Percentiles rank a stretch among this genome's conserved stretches.
These are phyloP conservation scores for Symmetrospora coprosmae DNA, from an alignment of 768 basidiomycete species.

Conservation along the genomic window DNA sequence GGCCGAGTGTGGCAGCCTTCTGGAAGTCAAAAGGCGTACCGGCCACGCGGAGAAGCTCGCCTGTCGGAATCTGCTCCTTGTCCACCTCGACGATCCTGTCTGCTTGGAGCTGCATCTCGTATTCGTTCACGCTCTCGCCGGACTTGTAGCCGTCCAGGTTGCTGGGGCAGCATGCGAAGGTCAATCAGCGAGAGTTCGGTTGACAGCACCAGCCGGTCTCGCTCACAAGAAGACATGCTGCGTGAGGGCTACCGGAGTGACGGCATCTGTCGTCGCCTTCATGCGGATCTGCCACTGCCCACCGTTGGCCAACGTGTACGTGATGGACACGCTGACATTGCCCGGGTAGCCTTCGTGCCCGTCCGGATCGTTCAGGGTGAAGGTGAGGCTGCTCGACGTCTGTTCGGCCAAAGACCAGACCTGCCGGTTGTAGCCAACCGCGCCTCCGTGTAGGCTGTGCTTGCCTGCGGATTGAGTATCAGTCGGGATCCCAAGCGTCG, in stretches of 20 bases:
- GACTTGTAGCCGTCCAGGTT: slow-evolving; percentile 47
- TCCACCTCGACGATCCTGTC: slow-evolving; percentile 41
- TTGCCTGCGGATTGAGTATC: too few relatives aligned
- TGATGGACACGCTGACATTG: slow-evolving; percentile 31
- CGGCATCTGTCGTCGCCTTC: slow-evolving; percentile 43
- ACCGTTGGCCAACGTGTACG: slow-evolving; percentile 43
- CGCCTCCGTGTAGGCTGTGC: slow-evolving; percentile 50
- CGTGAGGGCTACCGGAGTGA: slow-evolving; percentile 49
- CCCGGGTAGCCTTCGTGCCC: slow-evolving; percentile 50
- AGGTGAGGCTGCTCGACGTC: slow-evolving; percentile 44
- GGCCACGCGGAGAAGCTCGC: slow-evolving; percentile 37
- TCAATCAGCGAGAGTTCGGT: too few relatives aligned
- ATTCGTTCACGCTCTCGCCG: slow-evolving; percentile 39
- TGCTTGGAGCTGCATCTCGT: slow-evolving; percentile 39
- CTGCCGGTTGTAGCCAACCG: slow-evolving; percentile 47
- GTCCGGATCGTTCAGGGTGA: slow-evolving; percentile 43
- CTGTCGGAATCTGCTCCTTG: slow-evolving; percentile 40
- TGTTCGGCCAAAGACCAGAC: slow-evolving; percentile 46
- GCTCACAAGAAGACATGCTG: slow-evolving; percentile 47
- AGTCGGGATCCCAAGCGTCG: slow-evolving; percentile 36
- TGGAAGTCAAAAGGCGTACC: slow-evolving; percentile 44
- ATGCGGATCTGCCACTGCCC: slow-evolving; percentile 42
- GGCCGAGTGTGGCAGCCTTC: slow-evolving; percentile 39
- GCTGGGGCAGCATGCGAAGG: too few relatives aligned
- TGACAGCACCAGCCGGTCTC: too few relatives aligned